A percentile compares a stretch with the other conserved stretches of the same genome.
Conservation (phyloP, 805 yeast genomes). For the Candida fluviatilis region DNA sequence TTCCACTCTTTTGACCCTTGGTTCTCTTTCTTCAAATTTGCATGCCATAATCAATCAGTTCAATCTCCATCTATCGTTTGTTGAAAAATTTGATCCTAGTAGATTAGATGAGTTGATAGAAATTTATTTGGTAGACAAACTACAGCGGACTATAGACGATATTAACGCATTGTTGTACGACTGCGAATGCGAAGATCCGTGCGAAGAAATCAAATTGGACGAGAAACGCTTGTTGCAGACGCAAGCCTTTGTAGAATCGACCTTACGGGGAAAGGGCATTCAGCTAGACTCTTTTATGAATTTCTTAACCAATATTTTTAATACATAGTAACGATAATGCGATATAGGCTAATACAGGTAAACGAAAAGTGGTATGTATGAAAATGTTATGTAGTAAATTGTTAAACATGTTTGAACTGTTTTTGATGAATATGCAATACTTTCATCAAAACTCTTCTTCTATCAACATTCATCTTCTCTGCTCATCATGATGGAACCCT, state of each 20-base stretch:
- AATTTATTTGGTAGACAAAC: conserved; percentile 7
- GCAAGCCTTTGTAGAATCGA: not conserved
- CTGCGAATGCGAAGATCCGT: conserved; percentile 7
- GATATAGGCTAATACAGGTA: too few relatives aligned
- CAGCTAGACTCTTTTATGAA: not conserved
- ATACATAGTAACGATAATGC: not conserved
- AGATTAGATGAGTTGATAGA: conserved; percentile 7
- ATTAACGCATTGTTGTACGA: conserved; percentile 7
- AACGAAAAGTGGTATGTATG: too few relatives aligned
- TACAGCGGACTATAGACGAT: conserved; percentile 7
- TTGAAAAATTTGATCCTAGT: not conserved
- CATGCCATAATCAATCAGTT: conserved; percentile 1
- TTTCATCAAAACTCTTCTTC: too few relatives aligned
- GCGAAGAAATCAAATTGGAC: not conserved
- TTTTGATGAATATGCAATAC: too few relatives aligned
- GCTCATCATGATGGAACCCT: too few relatives aligned
- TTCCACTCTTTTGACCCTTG: not conserved
- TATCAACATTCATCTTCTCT: too few relatives aligned
- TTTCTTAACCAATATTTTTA: not conserved
- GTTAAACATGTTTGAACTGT: too few relatives aligned
- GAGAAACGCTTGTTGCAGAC: not conserved
- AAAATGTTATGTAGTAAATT: too few relatives aligned
- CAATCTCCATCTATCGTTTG: not conserved
- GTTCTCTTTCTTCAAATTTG: not conserved
- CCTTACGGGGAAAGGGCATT: not conserved